These are phyloP conservation scores for Xylariaceae sp. DNA, from an alignment of 2,329 filamentous ascomycete species.

Conservation along the genomic window DNA sequence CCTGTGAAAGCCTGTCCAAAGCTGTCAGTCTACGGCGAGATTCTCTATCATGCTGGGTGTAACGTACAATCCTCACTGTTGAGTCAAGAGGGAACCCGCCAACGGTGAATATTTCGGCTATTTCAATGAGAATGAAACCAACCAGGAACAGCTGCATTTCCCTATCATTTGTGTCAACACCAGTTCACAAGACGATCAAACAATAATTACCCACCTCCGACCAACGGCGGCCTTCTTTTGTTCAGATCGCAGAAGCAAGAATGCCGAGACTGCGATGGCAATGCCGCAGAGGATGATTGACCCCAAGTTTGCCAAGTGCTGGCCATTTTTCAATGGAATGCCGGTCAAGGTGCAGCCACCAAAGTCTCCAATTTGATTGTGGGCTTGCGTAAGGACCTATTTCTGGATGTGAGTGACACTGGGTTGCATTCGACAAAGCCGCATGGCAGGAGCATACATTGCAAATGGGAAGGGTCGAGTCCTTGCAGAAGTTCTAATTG, in stretches of 20 bases:
- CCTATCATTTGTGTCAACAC: conserved; percentile 45
- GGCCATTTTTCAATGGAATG: conserved; percentile 65
- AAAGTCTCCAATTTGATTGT: conserved; percentile 54
- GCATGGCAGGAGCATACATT: conserved; percentile 60
- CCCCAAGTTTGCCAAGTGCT: conserved; percentile 79
- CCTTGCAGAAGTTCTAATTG: conserved; percentile 73
- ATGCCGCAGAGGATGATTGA: conserved; percentile 80
- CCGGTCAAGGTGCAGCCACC: conserved; percentile 73
- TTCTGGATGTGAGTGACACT: conserved; percentile 15
- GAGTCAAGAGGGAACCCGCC: conserved; percentile 78
- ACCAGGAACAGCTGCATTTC: conserved; percentile 95
- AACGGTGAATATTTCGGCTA: conserved; percentile 96
- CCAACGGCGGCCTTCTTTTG: conserved; percentile 92
- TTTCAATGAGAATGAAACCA: conserved; percentile 80
- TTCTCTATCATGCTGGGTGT: neutral
- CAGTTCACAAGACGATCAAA: neutral
- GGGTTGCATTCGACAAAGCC: neutral
- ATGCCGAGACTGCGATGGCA: conserved; percentile 65
- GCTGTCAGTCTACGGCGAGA: conserved; percentile 14
- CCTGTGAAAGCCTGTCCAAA: conserved; percentile 72
- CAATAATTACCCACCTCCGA: conserved; percentile 61
- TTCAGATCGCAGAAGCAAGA: conserved; percentile 77
- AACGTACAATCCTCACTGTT: conserved; percentile 68
- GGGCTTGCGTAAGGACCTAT: conserved; percentile 62
- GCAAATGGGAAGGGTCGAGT: conserved; percentile 79